Percentiles rank a stretch among this genome's conserved stretches.
Conservation (phyloP, 306 rosid species). For the peach (Prunus persica) region Prunus_persica_NCBIv2 NC_034014.1:30467501-30468000, state of each 20-base stretch:
- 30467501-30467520: slow-evolving; percentile 1
- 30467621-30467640: slow-evolving; percentile 97
- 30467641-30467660: slow-evolving; percentile 98
- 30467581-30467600: slow-evolving; percentile 70
- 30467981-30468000: not conserved
- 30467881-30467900: not conserved
- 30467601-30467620: slow-evolving; percentile 94
- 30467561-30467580: not conserved
- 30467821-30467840: not conserved
- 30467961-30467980: not conserved
- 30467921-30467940: not conserved
- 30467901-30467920: not conserved
- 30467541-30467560: slow-evolving; percentile 8
- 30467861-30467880: not conserved
- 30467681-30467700: slow-evolving; percentile 78
- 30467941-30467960: not conserved
- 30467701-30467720: slow-evolving; percentile 18
- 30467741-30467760: not conserved
- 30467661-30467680: slow-evolving; percentile 97
- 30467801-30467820: not conserved
- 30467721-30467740: slow-evolving; percentile 13
- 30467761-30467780: not conserved
- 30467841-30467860: not conserved
- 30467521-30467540: slow-evolving; percentile 3
- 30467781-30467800: not conserved